Evolutionary conservation across 2,329 filamentous ascomycete species (phyloP), one percentile per base, ranked within the genome.

Genomic region (Aspergillus ochraceoroseus): DNA sequence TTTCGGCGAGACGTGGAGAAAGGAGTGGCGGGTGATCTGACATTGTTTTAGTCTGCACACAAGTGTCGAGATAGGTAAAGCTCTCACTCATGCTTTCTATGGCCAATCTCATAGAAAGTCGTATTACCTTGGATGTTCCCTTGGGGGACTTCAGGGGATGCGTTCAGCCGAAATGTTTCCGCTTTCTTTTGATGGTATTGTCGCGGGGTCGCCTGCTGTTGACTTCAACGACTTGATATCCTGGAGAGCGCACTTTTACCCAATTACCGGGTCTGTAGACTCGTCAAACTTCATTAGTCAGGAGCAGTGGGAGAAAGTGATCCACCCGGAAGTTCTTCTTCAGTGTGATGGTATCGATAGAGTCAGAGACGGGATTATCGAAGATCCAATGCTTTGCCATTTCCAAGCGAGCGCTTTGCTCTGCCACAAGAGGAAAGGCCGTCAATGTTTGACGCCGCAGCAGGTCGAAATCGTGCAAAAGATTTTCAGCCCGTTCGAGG

Each of bases 141-240:
- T 40, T 1, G 36, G 40, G 4, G 40, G 36, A 1, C 36, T 22
- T 2, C 44, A 46, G 12, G 44, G 40, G 3, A 40, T 46, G 5
- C 11, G 33, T 12, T 35, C 36, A 8, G 44, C 36, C 3, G 26
- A 29, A 11, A 15, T 3, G 8, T 46, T 46, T 22, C 44, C 44
- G 0, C 13, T 20, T 7, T 40, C 38, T 13, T 46, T 46, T 40
- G 68, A 72, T 38, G 70, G 70, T n/a, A 65, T 72, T 43, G 56
- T 71, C 13, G 61, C 64, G 5, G 67, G 65, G 7, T 61, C 68
- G 28, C 66, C 58, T 13, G 66, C 65, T 19, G 43, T 65, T 15
- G 61, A 65, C 47, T 68, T 65, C 46, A 64, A 68, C 42, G 62
- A 67, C 33, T 52, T 71, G 7, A 51, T 55, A 15, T 61, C 59